Percentiles rank a stretch among this genome's conserved stretches.
phyloP scores from a whole-genome alignment of 2,329 filamentous ascomycete species.

The Beauveria brongniartii region DNA sequence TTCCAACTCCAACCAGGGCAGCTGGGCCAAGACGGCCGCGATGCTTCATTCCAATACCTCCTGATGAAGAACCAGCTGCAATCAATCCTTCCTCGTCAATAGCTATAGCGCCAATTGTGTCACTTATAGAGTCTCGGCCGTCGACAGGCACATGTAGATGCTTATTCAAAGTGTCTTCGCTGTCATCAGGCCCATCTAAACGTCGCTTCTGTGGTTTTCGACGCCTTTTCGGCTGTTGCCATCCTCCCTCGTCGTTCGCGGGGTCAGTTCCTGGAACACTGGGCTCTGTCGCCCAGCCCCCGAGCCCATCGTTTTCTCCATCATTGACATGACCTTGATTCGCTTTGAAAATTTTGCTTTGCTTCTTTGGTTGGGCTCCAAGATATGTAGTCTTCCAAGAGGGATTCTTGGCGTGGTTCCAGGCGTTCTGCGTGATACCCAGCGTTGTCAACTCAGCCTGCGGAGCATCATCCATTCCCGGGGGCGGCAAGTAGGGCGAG shows the following conservation, averaged over 20 bases:
- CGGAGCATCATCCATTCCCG: slow-evolving; percentile 4
- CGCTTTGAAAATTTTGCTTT: neutral
- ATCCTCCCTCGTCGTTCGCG: neutral
- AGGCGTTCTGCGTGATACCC: slow-evolving; percentile 1
- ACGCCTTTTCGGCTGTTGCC: slow-evolving; percentile 7
- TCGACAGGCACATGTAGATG: slow-evolving; percentile 9
- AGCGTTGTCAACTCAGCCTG: slow-evolving; percentile 2
- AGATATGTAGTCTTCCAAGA: neutral
- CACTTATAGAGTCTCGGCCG: slow-evolving; percentile 62
- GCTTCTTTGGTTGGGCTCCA: neutral
- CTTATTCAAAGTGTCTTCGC: neutral
- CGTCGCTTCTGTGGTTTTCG: slow-evolving; percentile 1
- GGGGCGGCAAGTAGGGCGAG: slow-evolving; percentile 33
- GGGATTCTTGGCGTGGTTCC: slow-evolving; percentile 4
- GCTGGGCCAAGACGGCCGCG: slow-evolving; percentile 85
- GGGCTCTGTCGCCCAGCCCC: neutral
- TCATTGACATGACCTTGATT: neutral
- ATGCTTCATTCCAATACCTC: slow-evolving; percentile 98
- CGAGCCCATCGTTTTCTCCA: neutral
- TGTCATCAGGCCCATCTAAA: neutral
- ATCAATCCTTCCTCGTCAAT: slow-evolving; percentile 81
- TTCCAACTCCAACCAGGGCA: slow-evolving; percentile 84
- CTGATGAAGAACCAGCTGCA: slow-evolving; percentile 90
- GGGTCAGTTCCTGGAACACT: neutral
- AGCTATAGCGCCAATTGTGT: slow-evolving; percentile 93